Percentiles rank a stretch among this genome's conserved stretches.
Conservation (phyloP, 805 yeast species). For the Blastobotrys muscicola region DNA sequence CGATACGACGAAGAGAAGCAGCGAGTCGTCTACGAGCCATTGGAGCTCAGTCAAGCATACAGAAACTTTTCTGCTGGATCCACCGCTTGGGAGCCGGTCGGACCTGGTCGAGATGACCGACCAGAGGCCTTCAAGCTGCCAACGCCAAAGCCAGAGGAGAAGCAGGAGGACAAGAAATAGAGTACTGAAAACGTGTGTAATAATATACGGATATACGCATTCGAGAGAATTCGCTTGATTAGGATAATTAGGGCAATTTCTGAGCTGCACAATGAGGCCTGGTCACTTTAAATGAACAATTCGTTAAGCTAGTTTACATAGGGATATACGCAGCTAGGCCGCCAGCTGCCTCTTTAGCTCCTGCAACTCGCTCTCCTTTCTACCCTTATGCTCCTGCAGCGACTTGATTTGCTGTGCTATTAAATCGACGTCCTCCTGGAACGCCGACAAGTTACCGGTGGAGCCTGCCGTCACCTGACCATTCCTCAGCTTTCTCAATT, state of each 20-base stretch:
- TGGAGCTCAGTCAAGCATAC: conserved; percentile 87
- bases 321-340: background rate
- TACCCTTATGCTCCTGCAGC: conserved; percentile 56
- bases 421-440: conserved; percentile 49
- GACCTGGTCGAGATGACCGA: conserved; percentile 72
- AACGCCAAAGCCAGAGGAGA: conserved; percentile 65
- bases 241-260: too few species aligned
- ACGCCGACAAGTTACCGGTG: conserved; percentile 16
- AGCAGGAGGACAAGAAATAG: conserved; percentile 34
- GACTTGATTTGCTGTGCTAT: conserved; percentile 70
- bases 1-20: conserved; percentile 86
- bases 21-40: conserved; percentile 81
- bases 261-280: too few species aligned
- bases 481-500: conserved; percentile 34
- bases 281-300: background rate
- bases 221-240: too few species aligned
- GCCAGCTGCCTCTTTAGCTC: conserved; percentile 29
- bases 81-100: conserved; percentile 87
- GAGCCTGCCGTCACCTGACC: conserved; percentile 16
- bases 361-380: conserved; percentile 52
- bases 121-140: conserved; percentile 80
- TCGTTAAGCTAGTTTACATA: background rate
- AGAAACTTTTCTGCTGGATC: conserved; percentile 84
- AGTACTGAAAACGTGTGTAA: conserved; percentile 1
- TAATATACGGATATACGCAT: too few species aligned